These are phyloP conservation scores for Hypoxylon sp. DNA, from an alignment of 2,329 filamentous ascomycete genomes.

Conservation along the genomic window DNA sequence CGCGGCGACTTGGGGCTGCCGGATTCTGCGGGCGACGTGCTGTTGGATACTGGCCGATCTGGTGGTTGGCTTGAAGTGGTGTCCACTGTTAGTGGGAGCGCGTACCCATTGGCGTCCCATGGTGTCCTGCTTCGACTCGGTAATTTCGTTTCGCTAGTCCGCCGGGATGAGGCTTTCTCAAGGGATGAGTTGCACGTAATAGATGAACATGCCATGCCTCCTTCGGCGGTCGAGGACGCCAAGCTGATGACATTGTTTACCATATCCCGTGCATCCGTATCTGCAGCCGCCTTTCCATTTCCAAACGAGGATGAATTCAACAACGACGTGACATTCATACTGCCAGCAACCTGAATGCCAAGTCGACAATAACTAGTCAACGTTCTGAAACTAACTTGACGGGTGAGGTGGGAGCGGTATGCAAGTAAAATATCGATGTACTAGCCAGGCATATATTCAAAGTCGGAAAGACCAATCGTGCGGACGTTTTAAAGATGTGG, in stretches of 20 bases:
- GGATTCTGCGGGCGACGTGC: slow-evolving; percentile 45
- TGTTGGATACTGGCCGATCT: slow-evolving; percentile 43
- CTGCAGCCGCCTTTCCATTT: slow-evolving; percentile 28
- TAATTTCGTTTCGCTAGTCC: slow-evolving; percentile 49
- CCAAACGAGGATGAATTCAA: slow-evolving; percentile 55
- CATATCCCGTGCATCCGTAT: slow-evolving; percentile 31
- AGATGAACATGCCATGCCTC: slow-evolving; percentile 44
- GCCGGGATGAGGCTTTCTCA: slow-evolving; percentile 41
- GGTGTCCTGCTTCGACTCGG: slow-evolving; percentile 58
- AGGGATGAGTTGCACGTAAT: slow-evolving; percentile 49
- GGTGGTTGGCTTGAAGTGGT: slow-evolving; percentile 51
- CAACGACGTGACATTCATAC: slow-evolving; percentile 60
- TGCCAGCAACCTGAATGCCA: slow-evolving; percentile 18
- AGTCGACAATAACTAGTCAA: background rate
- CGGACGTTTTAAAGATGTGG: background rate
- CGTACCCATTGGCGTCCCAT: slow-evolving; percentile 65
- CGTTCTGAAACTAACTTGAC: background rate
- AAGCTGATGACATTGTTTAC: slow-evolving; percentile 38
- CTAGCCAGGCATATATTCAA: background rate
- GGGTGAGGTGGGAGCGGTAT: background rate
- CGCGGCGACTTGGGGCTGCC: slow-evolving; percentile 53
- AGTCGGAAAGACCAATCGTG: background rate
- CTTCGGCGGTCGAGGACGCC: slow-evolving; percentile 46
- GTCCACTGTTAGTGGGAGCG: slow-evolving; percentile 58
- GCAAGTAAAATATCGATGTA: background rate